These are phyloP conservation scores for Zanthoxylum bungeanum DNA, from an alignment of 345 rosid species.

Conservation along the genomic window DNA sequence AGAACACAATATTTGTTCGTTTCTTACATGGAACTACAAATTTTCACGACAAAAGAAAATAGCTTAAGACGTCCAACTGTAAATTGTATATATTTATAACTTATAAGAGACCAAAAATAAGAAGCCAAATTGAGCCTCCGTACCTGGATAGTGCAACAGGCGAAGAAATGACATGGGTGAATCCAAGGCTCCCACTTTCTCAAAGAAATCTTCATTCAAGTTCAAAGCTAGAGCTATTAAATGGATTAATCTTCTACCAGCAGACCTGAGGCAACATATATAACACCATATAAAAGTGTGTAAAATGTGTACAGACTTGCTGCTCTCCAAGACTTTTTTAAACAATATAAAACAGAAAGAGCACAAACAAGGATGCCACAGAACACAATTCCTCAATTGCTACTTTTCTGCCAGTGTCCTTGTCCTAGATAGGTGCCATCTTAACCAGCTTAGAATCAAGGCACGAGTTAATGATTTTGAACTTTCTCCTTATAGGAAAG, in stretches of 20 bases:
- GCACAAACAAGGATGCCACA: neutral
- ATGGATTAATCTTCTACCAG: slow-evolving; percentile 45
- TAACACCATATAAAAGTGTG: neutral
- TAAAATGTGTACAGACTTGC: too few species aligned
- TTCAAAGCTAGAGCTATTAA: slow-evolving; percentile 69
- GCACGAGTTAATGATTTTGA: neutral
- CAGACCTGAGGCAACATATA: slow-evolving; percentile 40
- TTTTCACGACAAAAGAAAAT: neutral
- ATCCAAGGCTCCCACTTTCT: slow-evolving; percentile 55
- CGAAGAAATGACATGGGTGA: slow-evolving; percentile 43
- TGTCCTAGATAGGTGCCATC: neutral
- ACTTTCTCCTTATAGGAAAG: neutral
- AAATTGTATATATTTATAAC: slow-evolving; percentile 4
- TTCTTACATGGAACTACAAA: neutral
- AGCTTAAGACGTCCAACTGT: neutral
- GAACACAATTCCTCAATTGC: neutral
- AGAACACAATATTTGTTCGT: neutral
- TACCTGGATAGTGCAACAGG: slow-evolving; percentile 77
- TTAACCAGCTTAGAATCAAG: neutral
- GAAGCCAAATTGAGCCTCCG: neutral
- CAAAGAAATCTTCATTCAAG: slow-evolving; percentile 65
- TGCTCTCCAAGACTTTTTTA: too few species aligned
- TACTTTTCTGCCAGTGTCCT: neutral
- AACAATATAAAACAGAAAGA: neutral
- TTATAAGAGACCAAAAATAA: neutral